Base-by-base conservation (phyloP, 2,329 filamentous ascomycete species). In the Diaporthe longicolla region DNA sequence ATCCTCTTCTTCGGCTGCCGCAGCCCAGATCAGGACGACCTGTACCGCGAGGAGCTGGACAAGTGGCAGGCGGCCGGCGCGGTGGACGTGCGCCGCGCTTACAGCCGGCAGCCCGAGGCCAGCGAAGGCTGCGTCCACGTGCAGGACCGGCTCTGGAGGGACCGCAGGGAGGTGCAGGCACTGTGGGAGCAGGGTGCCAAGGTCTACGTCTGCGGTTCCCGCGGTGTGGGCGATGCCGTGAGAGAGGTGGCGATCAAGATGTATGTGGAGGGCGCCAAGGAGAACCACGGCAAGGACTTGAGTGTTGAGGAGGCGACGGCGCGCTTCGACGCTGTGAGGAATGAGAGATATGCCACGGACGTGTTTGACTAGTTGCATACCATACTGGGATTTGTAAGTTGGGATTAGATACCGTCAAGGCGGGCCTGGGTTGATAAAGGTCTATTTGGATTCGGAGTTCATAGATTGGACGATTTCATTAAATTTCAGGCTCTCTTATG, bases 1-100 rank as follows among this genome's bases (percentile, higher is more conserved):
- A 76, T 93, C n/a, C 84, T 94, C 1, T 93, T 93, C 83, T 87
- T 90, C 77, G 92, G 92, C 7, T 93, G 91, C 79, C 88, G 89
- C 19, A 79, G 84, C 7, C 87, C 88, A 0, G 85, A 84, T 0
- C 80, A 83, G 17, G 92, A 94, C 76, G 86, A 90, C 54, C 79
- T 94, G 0, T 94, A 94, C 81, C 82, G 85, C 0, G 86, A 88
- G 0, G 88, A 91, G 76, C 81, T 93, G 4, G 85, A 86, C 19
- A 80, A 79, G 9, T 95, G 93, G 93, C 86, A 91, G 78, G 76
- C 79, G 0, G 79, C 85, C 0, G 92, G 92, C 3, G 91, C 88
- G 0, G 91, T 94, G 0, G 85, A 87, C 1, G 86, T 94, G 0
- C 84, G 87, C 0, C 87, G 89, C 76, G 91, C 92, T 0, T 94